A percentile compares a stretch with the other conserved stretches of the same genome.
phyloP scores from a whole-genome alignment of 2,329 filamentous ascomycete species.

The Venturia nashicola region DNA sequence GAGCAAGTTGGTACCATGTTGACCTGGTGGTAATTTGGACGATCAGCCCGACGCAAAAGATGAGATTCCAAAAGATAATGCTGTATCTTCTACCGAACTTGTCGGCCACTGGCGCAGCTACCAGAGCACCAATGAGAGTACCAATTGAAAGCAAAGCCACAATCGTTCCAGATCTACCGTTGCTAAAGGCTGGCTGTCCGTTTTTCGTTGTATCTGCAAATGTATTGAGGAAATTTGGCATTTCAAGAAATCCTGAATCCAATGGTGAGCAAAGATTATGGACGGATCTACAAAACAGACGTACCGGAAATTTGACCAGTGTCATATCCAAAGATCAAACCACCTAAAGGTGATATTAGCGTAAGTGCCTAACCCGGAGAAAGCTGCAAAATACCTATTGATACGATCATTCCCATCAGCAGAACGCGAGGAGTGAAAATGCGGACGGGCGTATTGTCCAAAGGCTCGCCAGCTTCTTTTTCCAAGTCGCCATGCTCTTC shows the following conservation, averaged over 20 bases:
- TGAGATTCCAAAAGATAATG: conserved; percentile 35
- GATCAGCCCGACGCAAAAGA: conserved; percentile 30
- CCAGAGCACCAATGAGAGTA: conserved; percentile 29
- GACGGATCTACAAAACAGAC: not conserved
- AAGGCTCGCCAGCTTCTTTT: conserved; percentile 1
- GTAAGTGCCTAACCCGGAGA: not conserved
- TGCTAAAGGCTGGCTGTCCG: conserved; percentile 15
- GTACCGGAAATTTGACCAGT: conserved; percentile 10
- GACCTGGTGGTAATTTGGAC: conserved; percentile 30
- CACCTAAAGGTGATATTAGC: not conserved
- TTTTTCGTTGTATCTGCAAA: conserved; percentile 7
- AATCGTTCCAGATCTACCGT: conserved; percentile 25
- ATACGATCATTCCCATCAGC: conserved; percentile 8
- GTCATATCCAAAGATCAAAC: conserved; percentile 11
- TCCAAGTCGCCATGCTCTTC: conserved; percentile 1
- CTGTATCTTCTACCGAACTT: conserved; percentile 35
- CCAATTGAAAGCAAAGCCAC: conserved; percentile 25
- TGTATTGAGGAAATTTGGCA: conserved; percentile 10
- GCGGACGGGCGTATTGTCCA: not conserved
- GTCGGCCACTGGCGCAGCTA: conserved; percentile 39
- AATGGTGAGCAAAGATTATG: not conserved
- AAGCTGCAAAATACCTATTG: not conserved
- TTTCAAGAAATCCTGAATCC: conserved; percentile 9
- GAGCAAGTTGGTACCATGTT: conserved; percentile 35
- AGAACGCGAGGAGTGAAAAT: conserved; percentile 5